Conservation (phyloP, 805 yeast species). For the Teunomyces atbi region DNA sequence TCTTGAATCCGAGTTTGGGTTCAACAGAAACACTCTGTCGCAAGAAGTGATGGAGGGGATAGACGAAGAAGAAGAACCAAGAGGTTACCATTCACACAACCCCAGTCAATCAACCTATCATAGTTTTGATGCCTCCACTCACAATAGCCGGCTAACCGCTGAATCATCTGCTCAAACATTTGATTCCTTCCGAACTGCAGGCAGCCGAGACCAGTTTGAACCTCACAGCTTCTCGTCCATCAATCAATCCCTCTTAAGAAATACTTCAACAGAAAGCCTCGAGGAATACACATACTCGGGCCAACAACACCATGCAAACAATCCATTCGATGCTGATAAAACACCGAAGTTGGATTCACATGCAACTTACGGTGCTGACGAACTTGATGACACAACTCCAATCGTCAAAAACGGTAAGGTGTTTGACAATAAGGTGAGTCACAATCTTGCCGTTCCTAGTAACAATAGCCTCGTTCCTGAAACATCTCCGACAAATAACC, state of each 20-base stretch:
- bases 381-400: conserved; percentile 32
- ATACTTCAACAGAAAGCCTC: conserved; percentile 8
- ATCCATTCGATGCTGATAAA: conserved; percentile 21
- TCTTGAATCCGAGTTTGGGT: conserved; percentile 18
- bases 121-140: not conserved
- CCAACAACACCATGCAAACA: not conserved
- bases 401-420: conserved; percentile 11
- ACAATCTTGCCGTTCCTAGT: conserved; percentile 4
- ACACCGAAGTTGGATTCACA: conserved; percentile 28
- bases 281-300: conserved; percentile 5
- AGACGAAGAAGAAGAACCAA: conserved; percentile 18
- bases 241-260: conserved; percentile 29
- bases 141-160: conserved; percentile 3
- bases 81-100: not conserved
- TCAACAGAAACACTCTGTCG: conserved; percentile 6
- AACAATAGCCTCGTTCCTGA: not conserved
- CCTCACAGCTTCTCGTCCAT: conserved; percentile 34
- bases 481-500: not conserved
- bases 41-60: conserved; percentile 11
- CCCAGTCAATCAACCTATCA: not conserved
- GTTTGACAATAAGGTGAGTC: conserved; percentile 10
- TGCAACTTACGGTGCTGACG: conserved; percentile 9
- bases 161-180: conserved; percentile 25
- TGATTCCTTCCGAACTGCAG: conserved; percentile 29
- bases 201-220: conserved; percentile 7